phyloP scores from a whole-genome alignment of 208 protist species.

The Trypanosoma melophagium region DNA sequence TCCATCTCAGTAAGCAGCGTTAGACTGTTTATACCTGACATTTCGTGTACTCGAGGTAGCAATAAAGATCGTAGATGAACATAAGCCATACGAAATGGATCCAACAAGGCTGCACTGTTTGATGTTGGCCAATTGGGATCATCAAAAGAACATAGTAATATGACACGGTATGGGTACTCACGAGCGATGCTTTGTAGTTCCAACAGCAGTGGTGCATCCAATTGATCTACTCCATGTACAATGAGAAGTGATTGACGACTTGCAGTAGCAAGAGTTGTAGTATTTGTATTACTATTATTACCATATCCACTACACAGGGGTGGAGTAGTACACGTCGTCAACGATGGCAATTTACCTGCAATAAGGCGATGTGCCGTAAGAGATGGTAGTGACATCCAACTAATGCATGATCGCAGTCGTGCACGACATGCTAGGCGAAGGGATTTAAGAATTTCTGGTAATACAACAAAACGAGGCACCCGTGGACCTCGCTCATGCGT shows the following conservation, averaged over 20 bases:
- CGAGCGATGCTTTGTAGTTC: constrained; percentile 48
- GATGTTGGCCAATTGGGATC: constrained; percentile 52
- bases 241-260: constrained; percentile 44
- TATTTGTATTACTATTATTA: too few relatives aligned
- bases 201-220: constrained; percentile 36
- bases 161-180: constrained; percentile 36
- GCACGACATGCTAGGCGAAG: constrained; percentile 23
- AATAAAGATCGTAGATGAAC: constrained; percentile 62
- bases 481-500: not conserved
- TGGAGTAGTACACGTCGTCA: too few relatives aligned
- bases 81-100: constrained; percentile 36
- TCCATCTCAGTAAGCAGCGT: constrained; percentile 61
- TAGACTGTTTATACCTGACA: constrained; percentile 40
- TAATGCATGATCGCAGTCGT: constrained; percentile 19
- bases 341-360: constrained; percentile 2
- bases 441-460: constrained; percentile 12
- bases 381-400: constrained; percentile 25
- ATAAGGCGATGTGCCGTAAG: constrained; percentile 11
- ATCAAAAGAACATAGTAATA: constrained; percentile 54
- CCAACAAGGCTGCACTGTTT: constrained; percentile 31
- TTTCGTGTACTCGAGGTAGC: constrained; percentile 66
- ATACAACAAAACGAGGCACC: constrained; percentile 12
- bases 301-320: not conserved
- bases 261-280: constrained; percentile 3
- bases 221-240: constrained; percentile 64